Base-by-base conservation (phyloP, 139 green algal genomes). In the Trebouxia sp. region DNA sequence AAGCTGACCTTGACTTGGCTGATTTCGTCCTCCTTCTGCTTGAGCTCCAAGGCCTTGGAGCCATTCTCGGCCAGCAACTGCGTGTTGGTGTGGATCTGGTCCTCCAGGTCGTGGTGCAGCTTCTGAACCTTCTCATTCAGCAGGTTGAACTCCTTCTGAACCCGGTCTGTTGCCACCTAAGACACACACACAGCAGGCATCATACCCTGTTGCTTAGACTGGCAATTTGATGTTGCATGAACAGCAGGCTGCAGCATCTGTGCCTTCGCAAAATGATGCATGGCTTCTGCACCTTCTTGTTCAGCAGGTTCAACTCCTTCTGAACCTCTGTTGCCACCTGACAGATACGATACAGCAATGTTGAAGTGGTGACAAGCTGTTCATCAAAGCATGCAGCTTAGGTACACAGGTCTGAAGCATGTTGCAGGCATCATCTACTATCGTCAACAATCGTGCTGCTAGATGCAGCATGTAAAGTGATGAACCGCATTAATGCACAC, bases 241-340 rank as follows among this genome's bases (percentile, higher is more conserved):
- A n/a, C n/a, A n/a, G n/a, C n/a, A n/a, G n/a, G n/a, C n/a, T n/a
- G n/a, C n/a, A n/a, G 91, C 50, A 97, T 91, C 88, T 96, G 90
- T 78, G 97, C 94, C 78, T 97, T 92, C 55, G 97, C 87, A 75
- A 96, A 93, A 43, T 91, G 88, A 70, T 97, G 92, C 86, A 98
- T 24, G 50, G 89, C 87, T 95, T 96, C 28, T 90, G 43, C 47
- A 94, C 91, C 84, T 96, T 94, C 79, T 98, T 91, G 26, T 87
- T 94, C 38, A 97, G 88, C 20, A 83, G 45, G 82, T 96, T 95
- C 90, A 91, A 95, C 83, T 98, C 94, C 86, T 96, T 96, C 75
- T 94, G 85, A 53, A 94, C 86, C 55, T 97, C 92, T 38, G 84
- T 93, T 10, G 83, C 76, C 28, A 79, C 77, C 67, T 92, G 87